Evolutionary conservation across 2,329 filamentous ascomycete genomes (phyloP), one percentile per base, ranked within the genome.

Genomic region (Penicillium crustosum): DNA sequence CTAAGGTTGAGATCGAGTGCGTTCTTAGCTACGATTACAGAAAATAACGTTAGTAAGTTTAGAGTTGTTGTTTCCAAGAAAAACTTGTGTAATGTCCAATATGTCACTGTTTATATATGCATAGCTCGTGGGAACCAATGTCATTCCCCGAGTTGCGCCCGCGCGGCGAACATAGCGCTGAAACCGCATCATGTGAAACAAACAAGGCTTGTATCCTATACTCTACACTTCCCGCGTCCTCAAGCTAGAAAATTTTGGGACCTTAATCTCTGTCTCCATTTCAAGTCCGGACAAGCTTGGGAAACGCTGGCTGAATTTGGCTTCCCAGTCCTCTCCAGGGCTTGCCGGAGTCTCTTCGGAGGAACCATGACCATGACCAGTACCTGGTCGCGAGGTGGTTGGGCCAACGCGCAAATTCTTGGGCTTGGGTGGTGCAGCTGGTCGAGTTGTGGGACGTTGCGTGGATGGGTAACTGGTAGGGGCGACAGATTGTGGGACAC

Each of bases 221-320:
- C 36, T 52, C 62, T 73, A 78, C 58, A 79, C 73, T 66, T 79
- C 77, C 61, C 74, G 75, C 12, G 75, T 78, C 57, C 76, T 69
- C 53, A 78, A 57, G 58, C 70, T 69, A 27, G 72, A 64, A 42
- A 73, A 62, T 51, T 73, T 75, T 47, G 70, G 72, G 48, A 74
- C 62, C 58, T 77, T 76, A 49, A 82, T 80, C 65, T 84, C 89
- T 59, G 87, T 85, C 77, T 94, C 90, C n/a, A 93, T 90, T 78
- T 97, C 93, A 65, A 97, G 84, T 10, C 91, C 85, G 55, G 87
- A 88, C 58, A 97, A 78, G 71, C 89, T 95, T 0, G 93, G 93
- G 75, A 92, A 97, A 58, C 91, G 82, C 75, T 92, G 92, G 60
- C 87, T 88, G 72, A 97, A 97, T 70, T 90, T 83, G 23, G 77